Evolutionary conservation across 257 asterid genomes (phyloP), one percentile per base, ranked within the genome.

Genomic region (Fraxinus pennsylvanica): DNA sequence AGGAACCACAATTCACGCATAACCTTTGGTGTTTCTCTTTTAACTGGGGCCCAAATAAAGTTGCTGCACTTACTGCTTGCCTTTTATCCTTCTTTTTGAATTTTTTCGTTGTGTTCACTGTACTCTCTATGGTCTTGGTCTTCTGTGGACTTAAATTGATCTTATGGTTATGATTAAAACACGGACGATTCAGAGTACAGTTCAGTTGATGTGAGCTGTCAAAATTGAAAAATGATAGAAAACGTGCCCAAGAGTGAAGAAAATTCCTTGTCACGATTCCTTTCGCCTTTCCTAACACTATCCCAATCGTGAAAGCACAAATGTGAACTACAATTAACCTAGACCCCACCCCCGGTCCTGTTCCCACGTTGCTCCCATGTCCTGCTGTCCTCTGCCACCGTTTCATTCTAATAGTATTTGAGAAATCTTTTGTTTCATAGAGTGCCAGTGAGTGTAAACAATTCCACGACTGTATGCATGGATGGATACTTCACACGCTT

Each of bases 111-210:
- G 30, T 21, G 15, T 61, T 61, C 32, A 61, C 68, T 61, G 22
- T 63, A 25, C 35, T 25, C 32, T 63, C 36, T 63, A 63, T n/a
- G 69, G 69, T 63, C 69, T 63, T 63, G 36, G n/a, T 63, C 35
- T 25, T 27, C 69, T 63, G 12, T 61, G 32, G 33, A 22, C 68
- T 61, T 22, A 22, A 61, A 61, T 22, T 21, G 30, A 5, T 22
- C 68, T 61, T 8, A 0, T 61, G 33, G 30, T 59, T n/a, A 61
- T n/a, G 68, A 7, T 22, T 63, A 3, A 21, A 22, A 9, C n/a
- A 25, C 14, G 0, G 33, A 9, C 17, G 14, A 2, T 21, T 30
- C 69, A 9, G 15, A 63, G 35, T 63, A 45, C n/a, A 25, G 35
- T 22, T 21, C 3, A 6, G 27, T 54, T n/a, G 65, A 54, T 57